Conservation (phyloP, 2,329 filamentous ascomycete species). For the Stenocarpella maydis region DNA sequence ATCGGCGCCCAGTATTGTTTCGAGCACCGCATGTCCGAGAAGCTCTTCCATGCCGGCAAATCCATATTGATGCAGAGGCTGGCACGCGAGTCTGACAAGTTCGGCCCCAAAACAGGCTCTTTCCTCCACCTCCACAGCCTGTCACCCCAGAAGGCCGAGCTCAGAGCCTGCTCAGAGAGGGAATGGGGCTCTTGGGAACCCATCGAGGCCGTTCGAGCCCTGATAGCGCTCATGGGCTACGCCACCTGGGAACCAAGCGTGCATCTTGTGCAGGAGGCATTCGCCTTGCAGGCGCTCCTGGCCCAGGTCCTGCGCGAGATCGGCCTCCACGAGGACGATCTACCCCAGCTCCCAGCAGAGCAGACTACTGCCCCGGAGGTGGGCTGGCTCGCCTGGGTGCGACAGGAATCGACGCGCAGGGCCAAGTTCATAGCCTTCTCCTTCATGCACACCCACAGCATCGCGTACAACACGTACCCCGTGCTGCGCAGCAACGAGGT, state of each 20-base stretch:
- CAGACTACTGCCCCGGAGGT: background rate
- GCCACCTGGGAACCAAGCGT: conserved; percentile 49
- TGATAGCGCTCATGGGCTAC: conserved; percentile 49
- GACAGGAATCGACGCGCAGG: conserved; percentile 45
- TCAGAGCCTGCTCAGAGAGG: background rate
- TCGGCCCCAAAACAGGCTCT: conserved; percentile 41
- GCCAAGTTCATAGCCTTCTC: conserved; percentile 50
- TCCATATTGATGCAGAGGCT: conserved; percentile 45
- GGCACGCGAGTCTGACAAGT: conserved; percentile 36
- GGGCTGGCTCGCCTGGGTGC: conserved; percentile 40
- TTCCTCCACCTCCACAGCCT: conserved; percentile 38
- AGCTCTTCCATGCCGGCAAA: conserved; percentile 46
- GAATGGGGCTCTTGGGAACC: conserved; percentile 42
- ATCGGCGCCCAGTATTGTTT: conserved; percentile 51
- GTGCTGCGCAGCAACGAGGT: conserved; percentile 48
- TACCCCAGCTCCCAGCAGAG: background rate
- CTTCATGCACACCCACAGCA: conserved; percentile 49
- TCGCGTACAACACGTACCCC: conserved; percentile 50
- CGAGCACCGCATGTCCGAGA: conserved; percentile 46
- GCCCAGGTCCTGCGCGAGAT: conserved; percentile 46
- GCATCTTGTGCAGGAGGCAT: conserved; percentile 46
- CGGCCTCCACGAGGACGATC: conserved; percentile 44
- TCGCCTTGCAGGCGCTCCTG: conserved; percentile 45
- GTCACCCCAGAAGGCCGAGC: background rate
- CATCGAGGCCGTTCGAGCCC: conserved; percentile 45